Conservation (phyloP, 2,329 filamentous ascomycete genomes). For the Cladosporium sp. region DNA sequence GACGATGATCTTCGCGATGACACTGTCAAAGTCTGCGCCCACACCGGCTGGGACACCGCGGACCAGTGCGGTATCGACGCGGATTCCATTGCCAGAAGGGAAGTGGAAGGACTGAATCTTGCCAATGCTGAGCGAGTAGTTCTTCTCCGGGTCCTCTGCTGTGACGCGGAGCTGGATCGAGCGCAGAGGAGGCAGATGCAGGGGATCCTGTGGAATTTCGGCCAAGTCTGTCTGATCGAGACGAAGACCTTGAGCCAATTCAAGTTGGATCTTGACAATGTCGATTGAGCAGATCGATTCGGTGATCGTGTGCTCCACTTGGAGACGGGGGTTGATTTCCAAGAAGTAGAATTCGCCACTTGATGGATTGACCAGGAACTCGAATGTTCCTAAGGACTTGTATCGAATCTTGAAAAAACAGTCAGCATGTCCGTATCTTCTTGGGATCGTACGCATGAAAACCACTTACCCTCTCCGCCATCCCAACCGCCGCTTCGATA, state of each 20-base stretch:
- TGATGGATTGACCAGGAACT: conserved; percentile 55
- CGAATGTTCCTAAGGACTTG: conserved; percentile 59
- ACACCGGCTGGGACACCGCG: conserved; percentile 41
- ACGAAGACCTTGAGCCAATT: conserved; percentile 47
- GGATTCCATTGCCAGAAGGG: conserved; percentile 54
- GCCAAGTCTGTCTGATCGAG: conserved; percentile 16
- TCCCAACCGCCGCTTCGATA: conserved; percentile 51
- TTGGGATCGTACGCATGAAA: neutral
- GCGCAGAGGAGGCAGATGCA: conserved; percentile 35
- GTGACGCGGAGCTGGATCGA: conserved; percentile 57
- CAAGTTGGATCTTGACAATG: conserved; percentile 52
- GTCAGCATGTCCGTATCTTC: neutral
- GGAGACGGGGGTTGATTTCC: conserved; percentile 58
- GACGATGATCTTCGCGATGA: conserved; percentile 58
- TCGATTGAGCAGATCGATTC: conserved; percentile 53
- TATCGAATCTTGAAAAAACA: conserved; percentile 45
- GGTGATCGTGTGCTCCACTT: conserved; percentile 61
- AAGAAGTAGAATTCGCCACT: conserved; percentile 54
- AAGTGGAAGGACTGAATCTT: conserved; percentile 53
- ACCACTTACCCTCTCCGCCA: conserved; percentile 44
- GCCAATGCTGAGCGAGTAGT: conserved; percentile 57
- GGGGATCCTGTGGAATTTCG: conserved; percentile 34
- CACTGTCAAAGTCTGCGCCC: conserved; percentile 55
- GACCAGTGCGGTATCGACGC: conserved; percentile 55
- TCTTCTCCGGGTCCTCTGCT: conserved; percentile 50